Percentiles rank a stretch among this genome's conserved stretches.
Evolutionary conservation across 225 moss, liverwort and hornwort genomes (phyloP).

Genomic region (Polytrichum formosum): DNA sequence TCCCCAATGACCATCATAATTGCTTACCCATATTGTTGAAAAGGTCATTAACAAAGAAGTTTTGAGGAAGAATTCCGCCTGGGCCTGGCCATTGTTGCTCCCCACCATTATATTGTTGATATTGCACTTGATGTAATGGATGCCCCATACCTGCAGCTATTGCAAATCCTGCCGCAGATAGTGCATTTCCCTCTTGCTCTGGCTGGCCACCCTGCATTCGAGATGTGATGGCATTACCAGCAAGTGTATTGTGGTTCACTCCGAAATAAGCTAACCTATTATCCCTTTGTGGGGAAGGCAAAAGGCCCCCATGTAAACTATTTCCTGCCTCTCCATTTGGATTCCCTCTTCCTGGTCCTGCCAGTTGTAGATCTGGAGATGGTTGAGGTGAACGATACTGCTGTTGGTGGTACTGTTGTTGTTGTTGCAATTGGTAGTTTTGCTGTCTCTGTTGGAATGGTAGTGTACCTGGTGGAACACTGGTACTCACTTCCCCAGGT

Average conservation of each 20-base stretch:
- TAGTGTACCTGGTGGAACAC: conserved; percentile 33
- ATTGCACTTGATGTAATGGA: conserved; percentile 22
- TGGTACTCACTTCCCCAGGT: conserved; percentile 29
- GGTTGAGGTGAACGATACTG: conserved; percentile 31
- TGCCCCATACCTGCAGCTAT: conserved; percentile 46
- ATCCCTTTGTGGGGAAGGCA: conserved; percentile 45
- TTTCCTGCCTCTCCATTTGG: conserved; percentile 26
- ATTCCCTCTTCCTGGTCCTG: conserved; percentile 30
- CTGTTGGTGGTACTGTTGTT: conserved; percentile 34
- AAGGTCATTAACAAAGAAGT: conserved; percentile 23
- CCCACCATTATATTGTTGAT: conserved; percentile 27
- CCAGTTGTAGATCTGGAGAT: conserved; percentile 29
- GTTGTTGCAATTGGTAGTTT: conserved; percentile 39
- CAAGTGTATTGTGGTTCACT: conserved; percentile 15
- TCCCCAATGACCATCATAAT: no score
- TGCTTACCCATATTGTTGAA: conserved; percentile 2
- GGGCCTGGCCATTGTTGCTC: conserved; percentile 33
- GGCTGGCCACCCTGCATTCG: conserved; percentile 14
- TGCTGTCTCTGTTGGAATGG: conserved; percentile 43
- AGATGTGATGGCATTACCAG: conserved; percentile 15
- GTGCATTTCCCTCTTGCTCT: conserved; percentile 19
- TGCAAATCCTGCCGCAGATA: conserved; percentile 39
- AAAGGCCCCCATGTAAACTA: conserved; percentile 21
- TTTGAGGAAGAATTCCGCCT: conserved; percentile 27
- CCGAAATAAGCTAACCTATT: conserved; percentile 21